These are phyloP conservation scores for Alternaria sp. DNA, from an alignment of 2,329 filamentous ascomycete genomes.

Conservation along the genomic window DNA sequence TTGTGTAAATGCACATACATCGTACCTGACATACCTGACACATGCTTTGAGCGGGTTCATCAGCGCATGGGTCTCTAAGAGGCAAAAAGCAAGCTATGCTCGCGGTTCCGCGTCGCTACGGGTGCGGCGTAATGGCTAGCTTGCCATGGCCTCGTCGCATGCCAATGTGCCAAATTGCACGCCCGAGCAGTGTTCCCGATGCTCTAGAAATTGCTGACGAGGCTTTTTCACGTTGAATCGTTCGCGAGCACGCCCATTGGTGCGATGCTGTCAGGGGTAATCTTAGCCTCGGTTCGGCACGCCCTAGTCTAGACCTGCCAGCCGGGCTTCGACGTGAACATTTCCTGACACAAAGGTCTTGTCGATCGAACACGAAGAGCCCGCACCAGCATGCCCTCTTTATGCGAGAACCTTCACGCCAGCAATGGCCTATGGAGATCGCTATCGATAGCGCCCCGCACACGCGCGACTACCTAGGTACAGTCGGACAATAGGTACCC, in stretches of 20 bases:
- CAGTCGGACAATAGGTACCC: not conserved
- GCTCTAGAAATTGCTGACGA: slow-evolving; percentile 20
- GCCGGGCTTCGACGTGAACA: slow-evolving; percentile 7
- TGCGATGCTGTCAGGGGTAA: slow-evolving; percentile 15
- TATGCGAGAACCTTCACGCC: not conserved
- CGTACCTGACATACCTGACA: not conserved
- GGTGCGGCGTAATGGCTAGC: not conserved
- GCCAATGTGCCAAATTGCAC: slow-evolving; percentile 7
- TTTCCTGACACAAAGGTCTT: slow-evolving; percentile 26
- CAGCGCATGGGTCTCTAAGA: not conserved
- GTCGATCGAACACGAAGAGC: slow-evolving; percentile 8
- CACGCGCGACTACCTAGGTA: not conserved
- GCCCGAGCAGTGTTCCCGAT: slow-evolving; percentile 8
- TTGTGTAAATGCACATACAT: not conserved
- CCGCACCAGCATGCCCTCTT: slow-evolving; percentile 6
- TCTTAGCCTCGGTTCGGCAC: slow-evolving; percentile 32
- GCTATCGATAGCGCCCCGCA: slow-evolving; percentile 5
- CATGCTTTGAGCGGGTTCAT: not conserved
- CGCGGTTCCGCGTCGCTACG: not conserved
- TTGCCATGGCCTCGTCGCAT: slow-evolving; percentile 2
- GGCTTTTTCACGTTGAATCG: slow-evolving; percentile 17
- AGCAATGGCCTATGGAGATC: not conserved
- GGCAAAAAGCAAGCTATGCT: not conserved
- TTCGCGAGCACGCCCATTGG: slow-evolving; percentile 18
- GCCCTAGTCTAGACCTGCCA: slow-evolving; percentile 25